Evolutionary conservation across 2,329 filamentous ascomycete genomes (phyloP).

Genomic region (Ploettnerulaceae sp.): DNA sequence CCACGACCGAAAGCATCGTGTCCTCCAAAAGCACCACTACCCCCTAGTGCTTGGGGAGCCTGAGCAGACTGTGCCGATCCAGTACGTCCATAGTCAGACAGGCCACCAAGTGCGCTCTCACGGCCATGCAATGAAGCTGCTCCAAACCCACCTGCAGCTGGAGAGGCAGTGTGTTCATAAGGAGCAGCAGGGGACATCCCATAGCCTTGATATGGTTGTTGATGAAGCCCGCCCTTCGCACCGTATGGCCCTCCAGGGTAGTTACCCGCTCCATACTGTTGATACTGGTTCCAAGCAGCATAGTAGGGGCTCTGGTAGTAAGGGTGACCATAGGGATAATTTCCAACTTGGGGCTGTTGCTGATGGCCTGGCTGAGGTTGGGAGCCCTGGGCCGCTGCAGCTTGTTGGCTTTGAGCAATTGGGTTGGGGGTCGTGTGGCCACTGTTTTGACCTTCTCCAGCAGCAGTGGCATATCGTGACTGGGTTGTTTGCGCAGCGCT

Average conservation of each 20-base stretch:
- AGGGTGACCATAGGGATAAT: conserved; percentile 51
- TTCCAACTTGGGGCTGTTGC: conserved; percentile 44
- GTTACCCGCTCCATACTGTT: conserved; percentile 37
- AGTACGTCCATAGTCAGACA: conserved; percentile 35
- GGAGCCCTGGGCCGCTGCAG: conserved; percentile 40
- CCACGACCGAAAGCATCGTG: conserved; percentile 35
- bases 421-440: conserved; percentile 90
- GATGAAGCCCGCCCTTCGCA: conserved; percentile 34
- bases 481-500: conserved; percentile 60
- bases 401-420: conserved; percentile 50
- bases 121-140: conserved; percentile 34
- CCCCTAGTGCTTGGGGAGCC: conserved; percentile 32
- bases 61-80: conserved; percentile 34
- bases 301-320: conserved; percentile 61
- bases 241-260: conserved; percentile 36
- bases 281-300: conserved; percentile 52
- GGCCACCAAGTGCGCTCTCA: conserved; percentile 32
- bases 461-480: conserved; percentile 53
- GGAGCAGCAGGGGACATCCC: conserved; percentile 34
- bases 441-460: conserved; percentile 73
- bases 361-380: conserved; percentile 42
- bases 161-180: conserved; percentile 35
- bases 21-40: conserved; percentile 31
- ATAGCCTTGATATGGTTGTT: conserved; percentile 33
- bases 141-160: conserved; percentile 32